Base-by-base conservation (phyloP, 345 rosid species). In the Isatis tinctoria region DNA sequence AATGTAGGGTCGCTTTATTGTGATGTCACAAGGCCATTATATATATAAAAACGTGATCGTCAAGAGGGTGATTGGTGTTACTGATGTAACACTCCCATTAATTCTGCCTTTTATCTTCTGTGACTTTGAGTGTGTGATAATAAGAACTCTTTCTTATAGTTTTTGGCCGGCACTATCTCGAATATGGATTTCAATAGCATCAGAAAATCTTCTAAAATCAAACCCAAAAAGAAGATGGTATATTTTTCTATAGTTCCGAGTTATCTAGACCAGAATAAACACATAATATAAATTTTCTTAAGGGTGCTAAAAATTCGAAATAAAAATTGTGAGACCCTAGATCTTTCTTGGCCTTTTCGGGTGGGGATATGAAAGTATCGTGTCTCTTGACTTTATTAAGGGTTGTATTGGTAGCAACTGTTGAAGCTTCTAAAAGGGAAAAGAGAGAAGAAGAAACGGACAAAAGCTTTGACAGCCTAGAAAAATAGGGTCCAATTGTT, bases 1-100 rank as follows among this genome's bases (percentile, higher is more conserved):
- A 78, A 77, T 79, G 81, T 60, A 67, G 51, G 69, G 78, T 75
- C 63, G 73, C 74, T 70, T 81, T 85, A 77, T 77, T 72, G 37
- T 82, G 86, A 90, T 73, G 88, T 85, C 90, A 93, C 57, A 52
- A 60, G 74, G 65, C 92, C 97, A 86, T 73, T 87, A 77, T 37
- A 58, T 67, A 1, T 12, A 33, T 33, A 81, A 69, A 82, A 43
- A 60, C 20, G 11, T 82, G 80, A 83, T 80, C 83, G 56, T 71
- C 66, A 72, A 74, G 47, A 68, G 67, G 44, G 74, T 65, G 66
- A 78, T 79, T 72, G 87, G 88, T 86, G 71, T 74, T 20, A 80
- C 82, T 70, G 85, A 72, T 61, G 81, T 75, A 78, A 76, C 82
- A 75, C 85, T 83, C 82, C 79, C 79, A 76, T 76, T 75, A 69